Base-by-base conservation (phyloP, 352 stramenopile genomes). In the Ophiocytium majus region DNA sequence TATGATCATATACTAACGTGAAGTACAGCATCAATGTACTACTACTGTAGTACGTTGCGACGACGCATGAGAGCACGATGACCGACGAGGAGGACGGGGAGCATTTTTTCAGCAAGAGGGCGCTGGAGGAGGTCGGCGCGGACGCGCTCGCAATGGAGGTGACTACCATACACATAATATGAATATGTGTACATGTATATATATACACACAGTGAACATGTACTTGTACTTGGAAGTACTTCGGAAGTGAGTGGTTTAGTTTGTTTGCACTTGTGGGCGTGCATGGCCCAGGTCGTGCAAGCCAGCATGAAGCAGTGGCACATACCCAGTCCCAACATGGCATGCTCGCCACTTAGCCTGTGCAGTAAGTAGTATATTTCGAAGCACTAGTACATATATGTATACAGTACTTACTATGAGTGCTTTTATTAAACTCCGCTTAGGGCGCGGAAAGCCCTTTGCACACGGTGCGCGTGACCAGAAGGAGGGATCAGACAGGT, bases 61-160 rank as follows among this genome's bases (percentile, higher is more conserved):
- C 37, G 35, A 79, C 50, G 36, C 82, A 43, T 14, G 66, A 5
- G 35, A 78, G 66, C 66, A 35, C 32, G 35, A 78, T 17, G 32
- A 43, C 5, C 32, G 35, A 5, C 5, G 32, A 78, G 35, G 66
- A 78, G 49, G 83, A 86, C 9, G 50, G 81, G 19, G 84, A 88
- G n/a, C 80, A 88, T 76, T 89, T 89, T 75, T 89, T 89, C 75
- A 89, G 86, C 76, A 35, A 81, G 28, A 89, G 89, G 84, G 79
- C 84, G 31, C 50, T 83, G 17, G 31, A 81, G 32, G 80, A 83
- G 17, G 82, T 83, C 32, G 80, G 80, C 32, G 37, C 80, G 36
- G 35, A 78, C 35, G 32, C 66, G 35, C 66, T 78, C 14, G 66
- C 66, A 14, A 78, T 78, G 32, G 66, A 78, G 66, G 66, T 78